Conservation (phyloP, 1,284 basidiomycete species). For the Cystobasidium pallidum region DNA sequence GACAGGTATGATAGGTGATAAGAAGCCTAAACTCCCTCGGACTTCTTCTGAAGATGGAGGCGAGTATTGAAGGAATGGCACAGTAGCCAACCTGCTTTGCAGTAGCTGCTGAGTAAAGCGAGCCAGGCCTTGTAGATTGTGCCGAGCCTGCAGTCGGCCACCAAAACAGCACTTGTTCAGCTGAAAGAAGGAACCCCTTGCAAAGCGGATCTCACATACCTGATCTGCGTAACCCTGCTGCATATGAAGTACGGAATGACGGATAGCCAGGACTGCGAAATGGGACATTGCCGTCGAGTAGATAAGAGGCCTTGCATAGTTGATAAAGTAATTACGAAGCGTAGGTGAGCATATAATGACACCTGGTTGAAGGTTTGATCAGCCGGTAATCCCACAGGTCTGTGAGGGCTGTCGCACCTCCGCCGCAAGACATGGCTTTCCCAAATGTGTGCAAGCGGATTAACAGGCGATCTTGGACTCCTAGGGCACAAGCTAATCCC, state of each 20-base stretch:
- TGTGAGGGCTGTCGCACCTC: conserved; percentile 64
- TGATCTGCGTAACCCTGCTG: conserved; percentile 67
- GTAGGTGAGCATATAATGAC: conserved; percentile 73
- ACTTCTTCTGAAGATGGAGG: not conserved
- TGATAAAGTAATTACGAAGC: conserved; percentile 81
- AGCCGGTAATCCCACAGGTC: too few relatives aligned
- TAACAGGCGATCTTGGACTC: conserved; percentile 65
- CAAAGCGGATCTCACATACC: conserved; percentile 55
- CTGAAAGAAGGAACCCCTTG: too few relatives aligned
- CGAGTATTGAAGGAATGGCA: not conserved
- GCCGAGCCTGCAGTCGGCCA: not conserved
- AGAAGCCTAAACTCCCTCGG: conserved; percentile 46
- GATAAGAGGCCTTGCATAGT: conserved; percentile 88
- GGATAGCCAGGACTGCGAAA: conserved; percentile 72
- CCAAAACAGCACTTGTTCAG: too few relatives aligned
- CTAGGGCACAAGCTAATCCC: conserved; percentile 60
- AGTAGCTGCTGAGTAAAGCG: conserved; percentile 47
- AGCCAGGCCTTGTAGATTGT: conserved; percentile 59
- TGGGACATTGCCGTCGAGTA: conserved; percentile 82
- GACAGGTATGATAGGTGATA: conserved; percentile 79
- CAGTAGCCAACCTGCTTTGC: conserved; percentile 7
- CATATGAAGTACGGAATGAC: conserved; percentile 77
- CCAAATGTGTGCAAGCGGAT: conserved; percentile 67
- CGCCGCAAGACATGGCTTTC: conserved; percentile 71
- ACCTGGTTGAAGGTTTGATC: conserved; percentile 65